phyloP scores from a whole-genome alignment of 2,329 filamentous ascomycete species.

The Trichoderma hamatum region DNA sequence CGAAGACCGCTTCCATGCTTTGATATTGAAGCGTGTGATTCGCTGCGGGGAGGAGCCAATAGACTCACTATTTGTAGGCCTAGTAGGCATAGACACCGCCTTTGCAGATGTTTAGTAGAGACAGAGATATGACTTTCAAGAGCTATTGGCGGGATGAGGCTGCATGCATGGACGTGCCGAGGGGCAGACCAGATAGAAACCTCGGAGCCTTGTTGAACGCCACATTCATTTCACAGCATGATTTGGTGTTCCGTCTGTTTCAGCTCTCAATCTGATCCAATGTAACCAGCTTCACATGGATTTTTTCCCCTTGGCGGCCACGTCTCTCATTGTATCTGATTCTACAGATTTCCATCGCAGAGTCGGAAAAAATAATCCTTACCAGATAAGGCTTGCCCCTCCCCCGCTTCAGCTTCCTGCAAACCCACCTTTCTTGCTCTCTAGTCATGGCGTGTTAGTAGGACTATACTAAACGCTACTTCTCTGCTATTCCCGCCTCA shows the following conservation, averaged over 20 bases:
- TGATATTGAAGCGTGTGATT: neutral
- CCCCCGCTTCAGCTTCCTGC: constrained; percentile 10
- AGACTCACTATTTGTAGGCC: neutral
- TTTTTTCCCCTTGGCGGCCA: neutral
- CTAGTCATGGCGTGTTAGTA: neutral
- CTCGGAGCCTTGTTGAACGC: neutral
- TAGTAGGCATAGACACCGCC: neutral
- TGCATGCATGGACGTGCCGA: neutral
- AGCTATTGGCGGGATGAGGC: neutral
- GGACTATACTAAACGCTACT: neutral
- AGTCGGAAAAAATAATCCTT: constrained; percentile 6
- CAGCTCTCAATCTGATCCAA: neutral
- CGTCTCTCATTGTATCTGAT: neutral
- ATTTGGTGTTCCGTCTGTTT: neutral
- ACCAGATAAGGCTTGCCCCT: constrained; percentile 24
- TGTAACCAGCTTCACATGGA: neutral
- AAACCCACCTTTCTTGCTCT: neutral
- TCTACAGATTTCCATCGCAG: neutral
- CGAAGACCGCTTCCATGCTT: neutral
- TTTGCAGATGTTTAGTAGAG: neutral
- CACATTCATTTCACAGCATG: neutral
- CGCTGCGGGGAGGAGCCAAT: neutral
- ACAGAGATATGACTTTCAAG: neutral
- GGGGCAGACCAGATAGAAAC: neutral
- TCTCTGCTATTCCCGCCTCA: neutral